Evolutionary conservation across 768 basidiomycete species (phyloP).

Genomic region (Xanthoconium purpureum): DNA sequence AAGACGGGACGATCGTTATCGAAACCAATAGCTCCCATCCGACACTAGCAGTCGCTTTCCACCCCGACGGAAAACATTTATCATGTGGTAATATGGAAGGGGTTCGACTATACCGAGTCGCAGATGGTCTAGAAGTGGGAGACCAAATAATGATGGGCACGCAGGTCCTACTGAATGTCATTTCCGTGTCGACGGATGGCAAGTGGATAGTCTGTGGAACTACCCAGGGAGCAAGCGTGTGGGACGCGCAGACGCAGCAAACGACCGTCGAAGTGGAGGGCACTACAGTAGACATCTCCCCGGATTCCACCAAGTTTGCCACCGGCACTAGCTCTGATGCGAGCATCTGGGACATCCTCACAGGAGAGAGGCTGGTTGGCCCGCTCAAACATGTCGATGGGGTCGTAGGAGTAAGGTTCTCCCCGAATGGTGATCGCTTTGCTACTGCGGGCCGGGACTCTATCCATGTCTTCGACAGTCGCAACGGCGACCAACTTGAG

Average conservation of each 20-base stretch:
- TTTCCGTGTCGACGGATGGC: background rate
- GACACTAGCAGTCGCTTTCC: background rate
- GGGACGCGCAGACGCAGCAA: background rate
- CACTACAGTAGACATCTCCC: background rate
- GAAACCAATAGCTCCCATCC: background rate
- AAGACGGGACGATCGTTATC: background rate
- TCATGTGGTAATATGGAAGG: background rate
- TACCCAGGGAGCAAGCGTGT: background rate
- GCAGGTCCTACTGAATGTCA: background rate
- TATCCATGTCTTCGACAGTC: background rate
- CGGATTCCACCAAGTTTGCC: background rate
- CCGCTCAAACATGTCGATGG: background rate
- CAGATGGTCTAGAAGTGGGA: background rate
- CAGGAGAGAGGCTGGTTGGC: background rate
- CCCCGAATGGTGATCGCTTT: background rate
- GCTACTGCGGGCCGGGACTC: background rate
- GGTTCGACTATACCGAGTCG: background rate
- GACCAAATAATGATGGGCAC: background rate
- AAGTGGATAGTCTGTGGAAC: slow-evolving; percentile 1
- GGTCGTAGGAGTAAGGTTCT: background rate
- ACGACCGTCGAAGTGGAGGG: background rate
- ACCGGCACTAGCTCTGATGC: background rate
- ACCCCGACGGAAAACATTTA: background rate
- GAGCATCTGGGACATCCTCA: background rate
- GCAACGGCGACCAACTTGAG: background rate